Evolutionary conservation across 176 grass and related monocot genomes (phyloP).

Genomic region (Aegilops umbellulata): DNA sequence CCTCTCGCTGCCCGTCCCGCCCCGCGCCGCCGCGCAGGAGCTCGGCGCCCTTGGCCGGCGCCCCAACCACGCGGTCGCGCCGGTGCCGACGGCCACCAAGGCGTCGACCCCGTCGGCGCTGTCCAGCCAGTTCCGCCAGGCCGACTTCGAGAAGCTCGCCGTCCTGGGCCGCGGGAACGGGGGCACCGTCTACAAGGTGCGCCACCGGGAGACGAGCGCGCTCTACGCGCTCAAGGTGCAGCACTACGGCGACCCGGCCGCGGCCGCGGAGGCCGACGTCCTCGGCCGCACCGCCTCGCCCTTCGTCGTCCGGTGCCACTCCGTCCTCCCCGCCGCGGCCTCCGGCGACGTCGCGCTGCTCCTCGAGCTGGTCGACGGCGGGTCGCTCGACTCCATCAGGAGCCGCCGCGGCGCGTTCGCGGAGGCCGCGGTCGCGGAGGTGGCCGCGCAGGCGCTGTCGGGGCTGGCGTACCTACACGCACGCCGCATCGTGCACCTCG

Average conservation of each 20-base stretch:
- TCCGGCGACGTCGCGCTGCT: slow-evolving; percentile 36
- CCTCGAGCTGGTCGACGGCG: slow-evolving; percentile 49
- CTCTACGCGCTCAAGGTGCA: slow-evolving; percentile 61
- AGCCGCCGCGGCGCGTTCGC: slow-evolving; percentile 25
- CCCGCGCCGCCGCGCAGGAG: background rate
- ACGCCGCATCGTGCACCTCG: slow-evolving; percentile 50
- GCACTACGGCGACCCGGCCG: slow-evolving; percentile 27
- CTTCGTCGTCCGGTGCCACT: slow-evolving; percentile 53
- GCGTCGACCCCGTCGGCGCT: background rate
- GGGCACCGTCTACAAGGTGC: slow-evolving; percentile 48
- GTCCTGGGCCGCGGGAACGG: slow-evolving; percentile 54
- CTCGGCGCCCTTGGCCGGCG: no score
- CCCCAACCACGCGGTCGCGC: background rate
- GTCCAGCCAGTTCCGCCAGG: slow-evolving; percentile 15
- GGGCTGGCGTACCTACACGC: slow-evolving; percentile 54
- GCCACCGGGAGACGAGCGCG: slow-evolving; percentile 36
- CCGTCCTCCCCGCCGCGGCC: slow-evolving; percentile 13
- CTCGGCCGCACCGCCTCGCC: slow-evolving; percentile 48
- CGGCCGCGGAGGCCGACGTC: slow-evolving; percentile 42
- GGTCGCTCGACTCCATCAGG: slow-evolving; percentile 29
- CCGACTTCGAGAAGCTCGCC: slow-evolving; percentile 31
- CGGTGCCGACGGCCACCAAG: background rate
- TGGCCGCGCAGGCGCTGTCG: slow-evolving; percentile 45
- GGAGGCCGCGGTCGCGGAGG: slow-evolving; percentile 37
- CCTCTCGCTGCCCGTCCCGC: slow-evolving; percentile 35